These are phyloP conservation scores for Nigrospora sphaerica DNA, from an alignment of 2,329 filamentous ascomycete species.

Conservation along the genomic window DNA sequence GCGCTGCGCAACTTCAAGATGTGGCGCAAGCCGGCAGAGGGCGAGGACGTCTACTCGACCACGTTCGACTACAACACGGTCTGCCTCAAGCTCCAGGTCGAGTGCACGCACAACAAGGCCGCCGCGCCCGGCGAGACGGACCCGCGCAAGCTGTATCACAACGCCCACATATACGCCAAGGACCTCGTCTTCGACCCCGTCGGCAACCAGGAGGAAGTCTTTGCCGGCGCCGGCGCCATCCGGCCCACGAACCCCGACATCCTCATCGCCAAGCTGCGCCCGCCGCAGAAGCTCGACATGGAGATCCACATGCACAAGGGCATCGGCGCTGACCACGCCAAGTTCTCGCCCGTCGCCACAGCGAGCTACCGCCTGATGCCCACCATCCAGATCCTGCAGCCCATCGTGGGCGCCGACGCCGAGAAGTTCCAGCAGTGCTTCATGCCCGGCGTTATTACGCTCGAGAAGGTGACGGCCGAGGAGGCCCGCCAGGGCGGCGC, in stretches of 20 bases:
- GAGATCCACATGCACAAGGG: slow-evolving; percentile 94
- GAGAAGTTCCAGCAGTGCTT: slow-evolving; percentile 89
- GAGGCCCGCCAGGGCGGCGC: slow-evolving; percentile 55
- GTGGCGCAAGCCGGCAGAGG: slow-evolving; percentile 65
- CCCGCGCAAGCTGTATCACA: slow-evolving; percentile 75
- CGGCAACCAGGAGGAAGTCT: slow-evolving; percentile 65
- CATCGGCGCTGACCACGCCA: slow-evolving; percentile 87
- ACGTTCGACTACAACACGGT: slow-evolving; percentile 81
- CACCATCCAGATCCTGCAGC: slow-evolving; percentile 73
- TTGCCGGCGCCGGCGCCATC: slow-evolving; percentile 62
- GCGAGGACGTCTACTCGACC: slow-evolving; percentile 53
- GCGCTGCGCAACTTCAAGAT: slow-evolving; percentile 72
- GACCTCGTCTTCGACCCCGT: slow-evolving; percentile 72
- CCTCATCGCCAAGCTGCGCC: slow-evolving; percentile 86
- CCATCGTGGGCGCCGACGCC: slow-evolving; percentile 81
- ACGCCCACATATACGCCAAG: slow-evolving; percentile 75
- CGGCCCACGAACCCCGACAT: slow-evolving; percentile 84
- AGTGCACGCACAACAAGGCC: slow-evolving; percentile 72
- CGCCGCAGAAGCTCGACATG: slow-evolving; percentile 78
- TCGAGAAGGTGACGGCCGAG: slow-evolving; percentile 62
- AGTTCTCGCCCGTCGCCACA: slow-evolving; percentile 94
- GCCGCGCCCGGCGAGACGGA: slow-evolving; percentile 69
- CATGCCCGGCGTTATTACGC: slow-evolving; percentile 74
- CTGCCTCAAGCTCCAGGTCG: slow-evolving; percentile 66
- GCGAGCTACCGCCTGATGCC: slow-evolving; percentile 89